These are phyloP conservation scores for Lachnellula hyalina DNA, from an alignment of 2,329 filamentous ascomycete species.

Conservation along the genomic window DNA sequence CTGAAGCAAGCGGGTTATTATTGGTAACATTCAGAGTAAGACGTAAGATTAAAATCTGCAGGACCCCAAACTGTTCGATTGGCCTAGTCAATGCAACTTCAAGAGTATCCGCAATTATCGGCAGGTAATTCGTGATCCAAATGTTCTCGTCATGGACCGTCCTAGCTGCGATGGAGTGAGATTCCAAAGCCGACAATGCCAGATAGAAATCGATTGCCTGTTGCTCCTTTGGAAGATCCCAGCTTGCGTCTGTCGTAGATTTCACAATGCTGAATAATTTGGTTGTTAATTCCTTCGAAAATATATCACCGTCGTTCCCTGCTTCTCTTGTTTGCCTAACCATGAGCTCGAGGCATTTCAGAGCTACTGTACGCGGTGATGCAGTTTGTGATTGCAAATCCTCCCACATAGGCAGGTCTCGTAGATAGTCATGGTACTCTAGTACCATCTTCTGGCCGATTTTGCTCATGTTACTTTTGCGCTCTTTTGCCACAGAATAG, in stretches of 20 bases:
- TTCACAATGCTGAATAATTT: conserved; percentile 42
- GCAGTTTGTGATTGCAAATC: conserved; percentile 44
- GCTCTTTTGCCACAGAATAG: conserved; percentile 54
- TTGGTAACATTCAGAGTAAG: conserved; percentile 84
- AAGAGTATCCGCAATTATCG: conserved; percentile 45
- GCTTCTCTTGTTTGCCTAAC: conserved; percentile 45
- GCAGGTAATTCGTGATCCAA: conserved; percentile 47
- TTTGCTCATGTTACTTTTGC: conserved; percentile 64
- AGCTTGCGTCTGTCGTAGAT: conserved; percentile 17
- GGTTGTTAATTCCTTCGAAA: conserved; percentile 45
- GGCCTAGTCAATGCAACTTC: conserved; percentile 34
- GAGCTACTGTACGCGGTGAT: conserved; percentile 57
- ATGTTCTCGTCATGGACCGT: conserved; percentile 37
- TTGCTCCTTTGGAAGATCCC: conserved; percentile 20
- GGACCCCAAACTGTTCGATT: conserved; percentile 33
- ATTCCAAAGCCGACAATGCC: conserved; percentile 49
- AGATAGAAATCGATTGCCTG: conserved; percentile 35
- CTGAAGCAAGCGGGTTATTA: conserved; percentile 64
- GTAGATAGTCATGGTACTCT: conserved; percentile 48
- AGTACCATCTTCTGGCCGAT: conserved; percentile 52
- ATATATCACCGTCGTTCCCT: conserved; percentile 44
- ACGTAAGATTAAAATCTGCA: conserved; percentile 43
- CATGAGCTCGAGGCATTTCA: conserved; percentile 58
- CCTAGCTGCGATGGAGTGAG: conserved; percentile 45
- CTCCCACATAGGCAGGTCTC: conserved; percentile 56